These are phyloP conservation scores for Cyberlindnera petersonii DNA, from an alignment of 805 yeast genomes.

Conservation along the genomic window DNA sequence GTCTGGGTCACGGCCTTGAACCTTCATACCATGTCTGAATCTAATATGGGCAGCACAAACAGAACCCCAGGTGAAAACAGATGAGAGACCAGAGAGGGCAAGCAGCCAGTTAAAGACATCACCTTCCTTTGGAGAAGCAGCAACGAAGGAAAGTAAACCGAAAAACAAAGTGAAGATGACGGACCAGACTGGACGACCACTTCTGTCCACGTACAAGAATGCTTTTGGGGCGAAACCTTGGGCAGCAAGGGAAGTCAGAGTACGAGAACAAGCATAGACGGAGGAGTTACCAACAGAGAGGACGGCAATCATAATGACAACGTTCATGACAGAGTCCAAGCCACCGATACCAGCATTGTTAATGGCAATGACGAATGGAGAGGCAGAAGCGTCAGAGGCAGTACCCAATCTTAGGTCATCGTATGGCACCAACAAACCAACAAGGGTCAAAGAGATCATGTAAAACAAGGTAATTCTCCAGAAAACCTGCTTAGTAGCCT, in stretches of 20 bases:
- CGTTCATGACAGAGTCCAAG: conserved; percentile 58
- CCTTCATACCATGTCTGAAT: conserved; percentile 53
- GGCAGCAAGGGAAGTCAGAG: conserved; percentile 47
- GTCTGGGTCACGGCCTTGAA: conserved; percentile 59
- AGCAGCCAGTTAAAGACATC: conserved; percentile 70
- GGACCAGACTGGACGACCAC: conserved; percentile 58
- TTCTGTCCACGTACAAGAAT: conserved; percentile 43
- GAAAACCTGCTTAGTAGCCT: conserved; percentile 46
- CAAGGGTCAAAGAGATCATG: conserved; percentile 49
- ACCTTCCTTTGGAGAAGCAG: conserved; percentile 53
- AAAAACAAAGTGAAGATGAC: conserved; percentile 38
- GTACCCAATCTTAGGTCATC: conserved; percentile 50
- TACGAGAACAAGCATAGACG: conserved; percentile 52
- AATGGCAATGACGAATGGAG: conserved; percentile 64
- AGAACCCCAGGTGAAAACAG: conserved; percentile 79
- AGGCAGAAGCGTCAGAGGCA: conserved; percentile 60
- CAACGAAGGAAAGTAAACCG: conserved; percentile 58
- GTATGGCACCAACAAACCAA: conserved; percentile 58
- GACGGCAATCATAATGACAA: conserved; percentile 56
- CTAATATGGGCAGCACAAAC: conserved; percentile 66
- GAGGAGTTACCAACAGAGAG: conserved; percentile 46
- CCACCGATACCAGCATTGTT: conserved; percentile 55
- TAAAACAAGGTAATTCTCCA: conserved; percentile 61
- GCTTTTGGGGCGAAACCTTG: conserved; percentile 48
- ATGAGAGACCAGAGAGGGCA: conserved; percentile 72